phyloP scores from a whole-genome alignment of 495 filamentous ascomycete genomes.

The Lasiosphaeris hirsuta region DNA sequence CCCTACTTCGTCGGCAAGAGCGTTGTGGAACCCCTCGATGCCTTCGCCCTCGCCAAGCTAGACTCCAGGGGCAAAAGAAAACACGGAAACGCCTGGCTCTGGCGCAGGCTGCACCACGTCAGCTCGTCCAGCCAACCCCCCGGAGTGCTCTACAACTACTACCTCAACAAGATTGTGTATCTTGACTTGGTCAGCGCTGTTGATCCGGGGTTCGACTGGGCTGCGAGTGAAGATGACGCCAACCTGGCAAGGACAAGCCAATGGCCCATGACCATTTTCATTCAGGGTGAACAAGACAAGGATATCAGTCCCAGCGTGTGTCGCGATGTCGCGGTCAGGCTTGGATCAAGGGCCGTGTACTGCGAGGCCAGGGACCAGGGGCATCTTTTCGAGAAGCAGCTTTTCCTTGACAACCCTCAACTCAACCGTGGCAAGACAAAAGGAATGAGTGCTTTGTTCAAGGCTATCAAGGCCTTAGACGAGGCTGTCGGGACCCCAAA shows the following conservation, averaged over 20 bases:
- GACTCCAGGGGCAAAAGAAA: slow-evolving; percentile 11
- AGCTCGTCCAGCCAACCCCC: too few relatives aligned
- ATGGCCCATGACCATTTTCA: slow-evolving; percentile 24
- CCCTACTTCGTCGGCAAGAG: slow-evolving; percentile 11
- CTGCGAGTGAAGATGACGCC: neutral
- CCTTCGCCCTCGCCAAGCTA: slow-evolving; percentile 14
- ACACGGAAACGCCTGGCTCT: too few relatives aligned
- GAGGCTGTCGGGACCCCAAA: neutral
- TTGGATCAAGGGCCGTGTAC: slow-evolving; percentile 14
- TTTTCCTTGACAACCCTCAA: slow-evolving; percentile 14
- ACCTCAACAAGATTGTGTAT: slow-evolving; percentile 17
- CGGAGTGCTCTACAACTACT: slow-evolving; percentile 22
- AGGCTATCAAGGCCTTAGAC: slow-evolving; percentile 16
- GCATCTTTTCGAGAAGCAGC: slow-evolving; percentile 21
- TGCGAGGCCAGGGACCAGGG: slow-evolving; percentile 13
- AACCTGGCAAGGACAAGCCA: too few relatives aligned
- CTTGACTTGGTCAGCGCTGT: slow-evolving; percentile 9
- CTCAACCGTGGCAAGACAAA: neutral
- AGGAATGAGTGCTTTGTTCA: slow-evolving; percentile 7
- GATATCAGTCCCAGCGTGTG: slow-evolving; percentile 18
- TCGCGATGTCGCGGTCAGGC: neutral
- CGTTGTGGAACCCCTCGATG: neutral
- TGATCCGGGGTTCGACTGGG: slow-evolving; percentile 21
- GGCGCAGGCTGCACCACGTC: too few relatives aligned
- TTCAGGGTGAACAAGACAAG: slow-evolving; percentile 19